Evolutionary conservation across 2,329 filamentous ascomycete species (phyloP).

Genomic region (Lasiodiplodia hormozganensis): DNA sequence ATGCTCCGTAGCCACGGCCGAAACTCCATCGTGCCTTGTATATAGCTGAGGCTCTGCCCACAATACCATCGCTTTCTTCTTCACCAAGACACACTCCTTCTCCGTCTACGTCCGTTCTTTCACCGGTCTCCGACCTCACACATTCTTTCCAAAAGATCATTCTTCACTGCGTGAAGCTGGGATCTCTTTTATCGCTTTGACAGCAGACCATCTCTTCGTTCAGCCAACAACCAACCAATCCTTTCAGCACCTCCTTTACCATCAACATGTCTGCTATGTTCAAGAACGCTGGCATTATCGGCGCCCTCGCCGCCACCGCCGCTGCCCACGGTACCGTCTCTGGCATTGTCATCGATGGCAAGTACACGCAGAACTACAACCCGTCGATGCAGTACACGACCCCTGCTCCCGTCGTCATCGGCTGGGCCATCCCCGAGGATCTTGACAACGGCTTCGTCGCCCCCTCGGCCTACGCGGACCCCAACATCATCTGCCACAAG

Average conservation of each 20-base stretch:
- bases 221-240: constrained; percentile 32
- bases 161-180: constrained; percentile 31
- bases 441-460: constrained; percentile 62
- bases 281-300: constrained; percentile 39
- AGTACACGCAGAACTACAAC: constrained; percentile 53
- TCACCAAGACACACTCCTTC: constrained; percentile 27
- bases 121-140: constrained; percentile 28
- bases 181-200: constrained; percentile 29
- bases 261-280: constrained; percentile 42
- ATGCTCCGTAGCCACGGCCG: not conserved
- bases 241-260: constrained; percentile 28
- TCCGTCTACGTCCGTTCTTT: constrained; percentile 28
- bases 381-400: constrained; percentile 50
- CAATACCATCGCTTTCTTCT: constrained; percentile 16
- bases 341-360: constrained; percentile 56
- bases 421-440: constrained; percentile 61
- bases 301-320: constrained; percentile 47
- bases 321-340: constrained; percentile 56
- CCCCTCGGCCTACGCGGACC: constrained; percentile 52
- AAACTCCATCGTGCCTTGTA: not conserved
- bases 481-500: constrained; percentile 69
- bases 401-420: constrained; percentile 52
- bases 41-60: constrained; percentile 16
- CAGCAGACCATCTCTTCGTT: constrained; percentile 25
- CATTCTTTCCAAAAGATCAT: constrained; percentile 27